Conservation (phyloP, 768 basidiomycete genomes). For the Suillus decipiens region DNA sequence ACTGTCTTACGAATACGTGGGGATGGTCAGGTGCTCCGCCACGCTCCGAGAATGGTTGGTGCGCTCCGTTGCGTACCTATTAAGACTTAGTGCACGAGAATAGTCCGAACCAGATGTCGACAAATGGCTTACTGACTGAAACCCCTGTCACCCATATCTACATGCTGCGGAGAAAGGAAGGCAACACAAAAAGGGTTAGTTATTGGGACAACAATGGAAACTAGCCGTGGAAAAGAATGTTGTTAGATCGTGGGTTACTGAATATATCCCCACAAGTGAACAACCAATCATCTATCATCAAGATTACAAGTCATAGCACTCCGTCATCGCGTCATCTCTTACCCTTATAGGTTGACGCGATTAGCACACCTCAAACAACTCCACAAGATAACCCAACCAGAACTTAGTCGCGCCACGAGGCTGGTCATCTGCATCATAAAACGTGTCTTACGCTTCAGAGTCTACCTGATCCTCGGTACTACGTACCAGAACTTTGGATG, state of each 20-base stretch:
- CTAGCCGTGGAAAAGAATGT: conserved; percentile 11
- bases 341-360: conserved; percentile 1
- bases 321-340: too few relatives aligned
- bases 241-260: conserved; percentile 11
- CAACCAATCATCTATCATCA: neutral
- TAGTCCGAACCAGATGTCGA: neutral
- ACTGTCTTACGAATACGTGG: conserved; percentile 16
- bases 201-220: conserved; percentile 9
- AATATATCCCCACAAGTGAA: conserved; percentile 2
- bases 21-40: conserved; percentile 12
- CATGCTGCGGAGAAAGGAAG: neutral
- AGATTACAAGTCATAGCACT: neutral
- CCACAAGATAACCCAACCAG: neutral
- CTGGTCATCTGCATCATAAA: neutral
- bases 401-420: neutral
- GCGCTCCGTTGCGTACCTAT: neutral
- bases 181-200: neutral
- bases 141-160: conserved; percentile 7
- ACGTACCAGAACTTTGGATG: neutral
- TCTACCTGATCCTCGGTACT: neutral
- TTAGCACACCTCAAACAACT: conserved; percentile 3
- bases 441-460: neutral
- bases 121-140: conserved; percentile 1
- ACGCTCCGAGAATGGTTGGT: conserved; percentile 1
- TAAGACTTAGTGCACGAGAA: conserved; percentile 7